These are phyloP conservation scores for Cryphonectria nitschkei DNA, from an alignment of 2,329 filamentous ascomycete genomes.

Conservation along the genomic window DNA sequence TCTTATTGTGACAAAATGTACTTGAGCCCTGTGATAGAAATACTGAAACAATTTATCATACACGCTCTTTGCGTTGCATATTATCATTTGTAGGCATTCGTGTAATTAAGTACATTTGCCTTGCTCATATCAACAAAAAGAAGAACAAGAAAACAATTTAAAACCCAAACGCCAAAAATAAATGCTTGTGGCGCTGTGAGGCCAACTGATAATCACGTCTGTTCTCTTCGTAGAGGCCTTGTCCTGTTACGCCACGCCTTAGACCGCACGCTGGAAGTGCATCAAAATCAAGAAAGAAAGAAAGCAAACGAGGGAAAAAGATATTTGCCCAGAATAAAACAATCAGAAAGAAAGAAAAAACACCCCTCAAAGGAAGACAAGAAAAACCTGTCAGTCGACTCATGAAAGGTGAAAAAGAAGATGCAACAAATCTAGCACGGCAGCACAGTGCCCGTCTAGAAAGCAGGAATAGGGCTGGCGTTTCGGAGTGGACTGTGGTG, in stretches of 20 bases:
- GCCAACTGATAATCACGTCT: constrained; percentile 6
- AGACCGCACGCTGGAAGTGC: not conserved
- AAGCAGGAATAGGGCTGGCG: constrained; percentile 32
- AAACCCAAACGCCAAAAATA: constrained; percentile 1
- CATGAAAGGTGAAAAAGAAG: not conserved
- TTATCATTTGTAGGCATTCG: not conserved
- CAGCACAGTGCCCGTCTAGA: constrained; percentile 23
- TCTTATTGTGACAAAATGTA: not conserved
- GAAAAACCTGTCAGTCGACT: not conserved
- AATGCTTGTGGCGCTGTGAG: constrained; percentile 15
- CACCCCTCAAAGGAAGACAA: not conserved
- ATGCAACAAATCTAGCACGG: too few relatives aligned
- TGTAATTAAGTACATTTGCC: not conserved
- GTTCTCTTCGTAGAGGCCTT: constrained; percentile 1
- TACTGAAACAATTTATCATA: not conserved
- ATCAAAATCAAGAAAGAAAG: not conserved
- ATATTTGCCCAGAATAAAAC: not conserved
- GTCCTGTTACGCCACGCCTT: constrained; percentile 9
- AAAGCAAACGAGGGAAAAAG: not conserved
- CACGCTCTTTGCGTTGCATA: not conserved
- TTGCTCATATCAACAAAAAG: too few relatives aligned
- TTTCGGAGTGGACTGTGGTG: constrained; percentile 33
- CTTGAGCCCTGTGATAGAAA: not conserved
- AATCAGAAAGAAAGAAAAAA: not conserved
- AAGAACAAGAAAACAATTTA: not conserved